Evolutionary conservation across 257 asterid genomes (phyloP), one percentile per base, ranked within the genome.

Genomic region (Solanum virginianum): DNA sequence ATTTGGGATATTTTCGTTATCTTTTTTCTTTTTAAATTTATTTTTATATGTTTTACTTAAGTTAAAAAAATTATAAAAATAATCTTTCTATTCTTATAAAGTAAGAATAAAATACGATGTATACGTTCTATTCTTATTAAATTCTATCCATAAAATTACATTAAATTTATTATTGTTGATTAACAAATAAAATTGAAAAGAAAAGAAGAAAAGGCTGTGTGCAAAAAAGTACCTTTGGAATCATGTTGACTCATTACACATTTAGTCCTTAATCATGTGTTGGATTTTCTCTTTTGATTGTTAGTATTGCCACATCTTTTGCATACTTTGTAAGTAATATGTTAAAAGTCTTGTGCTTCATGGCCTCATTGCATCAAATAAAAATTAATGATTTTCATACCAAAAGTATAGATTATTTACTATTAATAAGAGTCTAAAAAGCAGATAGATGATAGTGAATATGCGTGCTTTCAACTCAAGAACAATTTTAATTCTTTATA

Each of bases 41-140:
- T 12, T 57, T 57, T 57, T 1, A 20, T 20, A 20, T 57, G 1
- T 0, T 18, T 57, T 20, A 20, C 4, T 57, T 22, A 4, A 20
- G 2, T 0, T 0, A 2, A 57, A 0, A 0, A 57, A 8, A 1
- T 57, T 57, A 1, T 0, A 1, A 59, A 59, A 59, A 59, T 0
- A 9, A 9, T 4, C 3, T 59, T 0, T 59, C 6, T 59, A 20
- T 8, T 0, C n/a, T 0, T 13, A 4, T 1, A 9, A 20, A 20
- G 3, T 59, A 59, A 2, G n/a, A 0, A 4, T 59, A 59, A 59
- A 0, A 59, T 20, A 8, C 1, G 6, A 36, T 4, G 26, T 20
- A 1, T 59, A 20, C 10, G 4, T 6, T 59, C n/a, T 4, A 3
- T 1, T 26, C 4, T 59, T 9, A 3, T 9, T 59, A 9, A 59